Base-by-base conservation (phyloP, 1,284 basidiomycete genomes). In the Wallemia ichthyophaga region DNA sequence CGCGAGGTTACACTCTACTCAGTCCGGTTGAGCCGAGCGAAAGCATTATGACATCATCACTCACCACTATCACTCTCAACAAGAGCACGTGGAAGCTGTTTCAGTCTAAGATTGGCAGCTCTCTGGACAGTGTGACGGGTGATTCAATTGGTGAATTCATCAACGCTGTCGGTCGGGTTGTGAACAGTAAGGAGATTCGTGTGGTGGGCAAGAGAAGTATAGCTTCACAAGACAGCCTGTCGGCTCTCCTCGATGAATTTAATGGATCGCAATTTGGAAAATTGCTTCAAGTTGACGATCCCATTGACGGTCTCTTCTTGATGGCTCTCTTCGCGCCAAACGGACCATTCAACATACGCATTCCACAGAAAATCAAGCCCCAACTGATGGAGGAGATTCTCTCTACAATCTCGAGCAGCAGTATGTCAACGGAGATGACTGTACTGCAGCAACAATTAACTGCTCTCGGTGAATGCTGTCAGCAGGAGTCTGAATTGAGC, bases 1-100 rank as follows among this genome's bases (percentile, higher is more conserved):
- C 65, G 15, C 59, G 66, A 2, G 66, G 66, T 9, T 67, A 65
- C 32, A 60, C 61, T 23, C 31, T 65, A 7, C 62, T 67, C 28
- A 56, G 61, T 1, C 33, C 25, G 58, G 25, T 25, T 19, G 61
- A 61, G 21, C 57, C 59, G 1, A 60, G 54, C 1, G 60, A 59
- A 13, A 59, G 60, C n/a, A 31, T 48, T 2, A 62, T 59, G 2
- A 60, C 61, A 7, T 59, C 61, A 25, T 62, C 62, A 1, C 37
- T 62, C 24, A 65, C 65, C 2, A 62, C 59, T 1, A 37, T 66
- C 2, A 62, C 58, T 11, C 58, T 66, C n/a, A 66, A 66, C 59
- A 66, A 66, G 62, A 48, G 37, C n/a, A 48, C 37, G 5, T 48
- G 37, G 37, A 48, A 48, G 59, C 58, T 23, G 37, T 48, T 48